Evolutionary conservation across 768 basidiomycete species (phyloP).

Genomic region (Naganishia vaughanmartiniae): DNA sequence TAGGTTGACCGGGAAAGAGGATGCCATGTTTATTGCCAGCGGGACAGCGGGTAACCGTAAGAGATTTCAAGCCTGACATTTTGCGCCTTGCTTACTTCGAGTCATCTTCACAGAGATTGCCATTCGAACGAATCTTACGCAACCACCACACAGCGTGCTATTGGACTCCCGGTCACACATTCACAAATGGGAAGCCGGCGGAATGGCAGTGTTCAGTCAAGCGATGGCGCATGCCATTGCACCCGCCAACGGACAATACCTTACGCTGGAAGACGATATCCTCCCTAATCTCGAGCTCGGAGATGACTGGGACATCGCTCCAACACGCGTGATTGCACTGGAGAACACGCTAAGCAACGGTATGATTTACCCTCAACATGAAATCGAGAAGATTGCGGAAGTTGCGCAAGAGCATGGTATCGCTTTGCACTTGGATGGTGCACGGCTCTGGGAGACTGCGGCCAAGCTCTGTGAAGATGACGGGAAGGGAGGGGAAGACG

Average conservation of each 20-base stretch:
- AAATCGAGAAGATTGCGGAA: conserved; percentile 75
- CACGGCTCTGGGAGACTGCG: conserved; percentile 90
- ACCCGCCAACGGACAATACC: conserved; percentile 61
- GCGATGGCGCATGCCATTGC: conserved; percentile 58
- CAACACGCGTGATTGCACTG: conserved; percentile 77
- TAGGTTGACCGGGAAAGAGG: conserved; percentile 72
- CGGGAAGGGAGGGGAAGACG: conserved; percentile 39
- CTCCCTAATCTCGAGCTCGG: conserved; percentile 64
- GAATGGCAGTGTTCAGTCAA: conserved; percentile 75
- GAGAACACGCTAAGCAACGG: conserved; percentile 96
- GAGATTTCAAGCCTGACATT: background rate
- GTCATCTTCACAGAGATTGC: conserved; percentile 61
- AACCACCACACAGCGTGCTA: conserved; percentile 86
- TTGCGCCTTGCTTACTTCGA: background rate
- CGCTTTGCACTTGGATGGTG: conserved; percentile 79
- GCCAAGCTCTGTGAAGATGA: conserved; percentile 57
- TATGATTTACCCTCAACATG: conserved; percentile 84
- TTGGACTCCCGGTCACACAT: conserved; percentile 82
- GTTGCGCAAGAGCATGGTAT: conserved; percentile 68
- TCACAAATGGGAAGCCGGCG: conserved; percentile 66
- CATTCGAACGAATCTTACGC: conserved; percentile 77
- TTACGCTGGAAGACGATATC: conserved; percentile 72
- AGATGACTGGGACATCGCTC: conserved; percentile 61
- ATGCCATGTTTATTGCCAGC: conserved; percentile 77
- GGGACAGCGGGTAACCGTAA: conserved; percentile 69